Base-by-base conservation (phyloP, 2,329 filamentous ascomycete genomes). In the Thielaviopsis ethacetica region DNA sequence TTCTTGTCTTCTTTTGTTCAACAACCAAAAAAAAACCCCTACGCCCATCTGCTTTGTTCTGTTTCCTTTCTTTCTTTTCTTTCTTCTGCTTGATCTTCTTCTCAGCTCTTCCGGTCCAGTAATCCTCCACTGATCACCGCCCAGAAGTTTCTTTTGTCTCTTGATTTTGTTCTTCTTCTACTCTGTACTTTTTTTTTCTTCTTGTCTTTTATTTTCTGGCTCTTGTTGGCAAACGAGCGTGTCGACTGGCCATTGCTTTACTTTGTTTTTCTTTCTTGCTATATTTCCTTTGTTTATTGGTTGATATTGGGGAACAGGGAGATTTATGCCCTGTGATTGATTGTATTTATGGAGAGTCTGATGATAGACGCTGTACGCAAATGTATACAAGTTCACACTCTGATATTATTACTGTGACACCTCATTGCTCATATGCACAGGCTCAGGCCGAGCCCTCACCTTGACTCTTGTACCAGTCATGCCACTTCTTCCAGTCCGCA, bases 401-500 rank as follows among this genome's bases (percentile, higher is more conserved):
- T 22, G 30, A 55, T n/a, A 55, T 15, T 12, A 13, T 21, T 34
- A 12, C 27, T n/a, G 10, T 7, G 22, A 34, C 10, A 53, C n/a
- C 26, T 30, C 51, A 17, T 22, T 2, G 13, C 24, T 7, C n/a
- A 10, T 54, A n/a, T 22, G 19, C n/a, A 10, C 27, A 12, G 17
- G 15, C 13, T n/a, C 13, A 34, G 13, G n/a, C 13, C 38, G 19
- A 41, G 13, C 13, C 52, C 21, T 49, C 17, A 15, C 50, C 57
- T 13, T 56, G 38, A 15, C n/a, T 22, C 26, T 76, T 73, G 21
- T 83, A 79, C 86, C 88, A 93, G 17, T 84, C 78, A 68, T 82
- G 81, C 88, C 90, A 96, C 64, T 78, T 78, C 75, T 81, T 84
- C 78, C 84, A 97, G 66, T 91, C 86, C 1, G 69, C 71, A 68